Percentiles rank a stretch among this genome's conserved stretches.
phyloP scores from a whole-genome alignment of 371 early-diverging fungal species.

The Funneliformis caledonium region DNA sequence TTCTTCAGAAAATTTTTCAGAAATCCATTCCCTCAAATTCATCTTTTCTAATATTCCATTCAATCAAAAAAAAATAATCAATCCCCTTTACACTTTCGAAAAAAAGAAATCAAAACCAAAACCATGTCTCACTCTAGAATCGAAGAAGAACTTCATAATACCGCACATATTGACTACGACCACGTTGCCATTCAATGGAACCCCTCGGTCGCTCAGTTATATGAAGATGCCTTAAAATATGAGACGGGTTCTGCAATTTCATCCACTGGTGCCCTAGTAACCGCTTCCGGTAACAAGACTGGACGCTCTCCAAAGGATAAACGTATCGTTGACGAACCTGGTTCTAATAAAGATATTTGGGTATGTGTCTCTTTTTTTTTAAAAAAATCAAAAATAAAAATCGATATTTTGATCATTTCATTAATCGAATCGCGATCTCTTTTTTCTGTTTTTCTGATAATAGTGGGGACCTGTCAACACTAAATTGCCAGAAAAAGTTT shows the following conservation, averaged over 20 bases:
- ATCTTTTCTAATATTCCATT: too few species aligned
- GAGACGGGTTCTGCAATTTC: conserved; percentile 90
- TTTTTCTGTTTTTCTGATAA: not conserved
- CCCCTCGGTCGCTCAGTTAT: conserved; percentile 80
- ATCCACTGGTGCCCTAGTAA: conserved; percentile 87
- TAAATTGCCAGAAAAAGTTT: conserved; percentile 83
- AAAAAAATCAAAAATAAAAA: not conserved
- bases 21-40: not conserved
- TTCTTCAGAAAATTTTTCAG: not conserved
- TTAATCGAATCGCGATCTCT: not conserved
- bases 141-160: conserved; percentile 36
- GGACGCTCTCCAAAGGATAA: conserved; percentile 91
- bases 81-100: too few species aligned
- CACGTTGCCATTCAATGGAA: conserved; percentile 68
- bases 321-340: conserved; percentile 91
- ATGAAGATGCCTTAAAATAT: conserved; percentile 91
- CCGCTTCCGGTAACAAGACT: conserved; percentile 89
- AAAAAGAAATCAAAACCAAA: not conserved
- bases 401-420: not conserved
- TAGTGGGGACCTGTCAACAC: conserved; percentile 96
- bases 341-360: conserved; percentile 88
- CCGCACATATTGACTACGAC: conserved; percentile 48
- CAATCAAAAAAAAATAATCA: too few species aligned
- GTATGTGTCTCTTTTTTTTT: conserved; percentile 37
- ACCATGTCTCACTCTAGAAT: not conserved